Evolutionary conservation across 306 rosid species (phyloP), one percentile per base, ranked within the genome.

Genomic region (Comarum palustre): DNA sequence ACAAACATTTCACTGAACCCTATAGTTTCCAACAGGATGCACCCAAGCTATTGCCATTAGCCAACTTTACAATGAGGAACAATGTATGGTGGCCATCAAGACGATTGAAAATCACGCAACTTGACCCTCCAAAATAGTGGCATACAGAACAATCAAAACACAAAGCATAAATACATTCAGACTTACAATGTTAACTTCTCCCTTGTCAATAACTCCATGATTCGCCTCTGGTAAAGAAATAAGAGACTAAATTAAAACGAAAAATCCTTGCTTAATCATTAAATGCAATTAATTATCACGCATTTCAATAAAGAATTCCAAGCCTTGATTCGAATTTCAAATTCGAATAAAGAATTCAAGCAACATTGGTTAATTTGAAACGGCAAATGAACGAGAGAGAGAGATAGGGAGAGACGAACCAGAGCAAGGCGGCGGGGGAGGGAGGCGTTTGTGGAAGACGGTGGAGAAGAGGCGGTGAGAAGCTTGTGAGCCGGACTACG

Each of bases 401-500:
- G n/a, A n/a, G n/a, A n/a, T n/a, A 31, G 34, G 3, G 34, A 31
- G 34, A 31, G 41, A 66, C 20, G 43, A 50, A 74, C 52, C 46
- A 54, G 39, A 46, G 65, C 78, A 68, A 51, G 80, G 14, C 14
- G 46, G 52, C 65, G 80, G 4, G 4, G 90, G 78, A 45, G 87
- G 81, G 47, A 94, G 95, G 77, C 97, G 95, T 63, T 87, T 91
- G 42, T 88, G 86, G 80, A 91, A 88, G 34, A 94, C 90, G 51
- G 91, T 63, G 50, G 95, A 89, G 74, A 94, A 94, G 5, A 94
- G 73, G 72, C 83, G 76, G 70, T 85, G 77, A 94, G 85, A 59
- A 94, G 87, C 75, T 88, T 78, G 47, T 94, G 99, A 19, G 97
- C 97, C 14, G 99, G 99, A 91, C 89, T 95, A 91, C 90, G 8